These are phyloP conservation scores for Penicillium soppii DNA, from an alignment of 495 filamentous ascomycete species.

Conservation along the genomic window DNA sequence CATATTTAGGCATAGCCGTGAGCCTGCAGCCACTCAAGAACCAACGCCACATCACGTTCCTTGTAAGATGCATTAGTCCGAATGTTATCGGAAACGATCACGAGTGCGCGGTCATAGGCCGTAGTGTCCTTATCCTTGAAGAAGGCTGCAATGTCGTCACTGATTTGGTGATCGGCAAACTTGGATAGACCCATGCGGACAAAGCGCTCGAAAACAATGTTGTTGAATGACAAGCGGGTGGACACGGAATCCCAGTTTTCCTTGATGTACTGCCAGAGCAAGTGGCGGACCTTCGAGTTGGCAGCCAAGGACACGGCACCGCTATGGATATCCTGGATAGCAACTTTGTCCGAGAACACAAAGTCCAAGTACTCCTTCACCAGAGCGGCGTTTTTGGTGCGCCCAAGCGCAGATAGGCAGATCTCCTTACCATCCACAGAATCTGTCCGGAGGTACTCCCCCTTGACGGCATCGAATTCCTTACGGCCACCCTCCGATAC, in stretches of 20 bases:
- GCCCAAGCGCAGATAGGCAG: conserved; percentile 72
- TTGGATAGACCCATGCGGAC: conserved; percentile 71
- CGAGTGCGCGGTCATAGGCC: conserved; percentile 75
- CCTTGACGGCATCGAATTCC: conserved; percentile 72
- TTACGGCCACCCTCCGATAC: conserved; percentile 63
- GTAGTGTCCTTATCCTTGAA: conserved; percentile 79
- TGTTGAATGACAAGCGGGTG: conserved; percentile 70
- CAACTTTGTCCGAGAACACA: conserved; percentile 73
- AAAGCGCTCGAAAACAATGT: conserved; percentile 85
- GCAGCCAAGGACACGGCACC: conserved; percentile 68
- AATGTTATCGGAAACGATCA: conserved; percentile 78
- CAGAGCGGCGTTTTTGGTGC: conserved; percentile 65
- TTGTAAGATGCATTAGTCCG: conserved; percentile 74
- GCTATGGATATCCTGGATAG: conserved; percentile 82
- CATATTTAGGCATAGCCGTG: conserved; percentile 55
- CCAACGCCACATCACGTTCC: conserved; percentile 63
- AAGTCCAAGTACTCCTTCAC: conserved; percentile 71
- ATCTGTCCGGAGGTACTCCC: conserved; percentile 76
- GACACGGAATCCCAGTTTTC: conserved; percentile 71
- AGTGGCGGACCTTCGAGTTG: conserved; percentile 66
- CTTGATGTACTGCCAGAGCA: conserved; percentile 82
- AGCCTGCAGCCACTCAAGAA: conserved; percentile 69
- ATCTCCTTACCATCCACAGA: conserved; percentile 90
- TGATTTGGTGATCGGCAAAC: conserved; percentile 68
- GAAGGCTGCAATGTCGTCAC: conserved; percentile 77